Percentiles rank a stretch among this genome's conserved stretches.
Evolutionary conservation across 2,329 filamentous ascomycete species (phyloP).

Genomic region (Talaromyces albobiverticillius): DNA sequence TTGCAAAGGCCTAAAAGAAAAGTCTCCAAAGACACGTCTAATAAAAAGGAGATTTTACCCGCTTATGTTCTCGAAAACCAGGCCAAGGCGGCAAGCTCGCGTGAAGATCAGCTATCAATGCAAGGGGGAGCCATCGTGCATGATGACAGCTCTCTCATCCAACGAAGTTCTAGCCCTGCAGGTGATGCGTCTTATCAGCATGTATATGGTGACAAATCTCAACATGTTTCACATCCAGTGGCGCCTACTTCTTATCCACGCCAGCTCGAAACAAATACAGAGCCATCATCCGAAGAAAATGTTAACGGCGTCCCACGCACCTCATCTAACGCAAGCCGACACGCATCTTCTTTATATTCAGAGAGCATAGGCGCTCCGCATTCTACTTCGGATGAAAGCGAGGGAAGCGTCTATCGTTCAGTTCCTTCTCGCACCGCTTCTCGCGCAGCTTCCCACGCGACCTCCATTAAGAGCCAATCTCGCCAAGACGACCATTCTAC

Average conservation of each 20-base stretch:
- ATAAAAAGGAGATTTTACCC: slow-evolving; percentile 20
- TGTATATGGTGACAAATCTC: background rate
- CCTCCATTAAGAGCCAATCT: slow-evolving; percentile 23
- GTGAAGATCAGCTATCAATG: slow-evolving; percentile 21
- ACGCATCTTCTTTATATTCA: slow-evolving; percentile 14
- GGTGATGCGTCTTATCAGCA: slow-evolving; percentile 16
- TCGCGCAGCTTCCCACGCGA: slow-evolving; percentile 24
- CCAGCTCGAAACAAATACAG: slow-evolving; percentile 9
- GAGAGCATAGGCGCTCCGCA: slow-evolving; percentile 21
- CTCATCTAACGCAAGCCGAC: slow-evolving; percentile 8
- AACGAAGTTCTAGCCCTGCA: slow-evolving; percentile 21
- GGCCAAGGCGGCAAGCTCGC: slow-evolving; percentile 18
- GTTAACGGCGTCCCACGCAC: background rate
- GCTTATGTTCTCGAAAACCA: slow-evolving; percentile 22
- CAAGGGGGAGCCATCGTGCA: slow-evolving; percentile 26
- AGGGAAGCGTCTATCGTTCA: slow-evolving; percentile 22
- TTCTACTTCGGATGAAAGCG: slow-evolving; percentile 30
- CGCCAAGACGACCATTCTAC: slow-evolving; percentile 24
- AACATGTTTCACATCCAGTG: background rate
- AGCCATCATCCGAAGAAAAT: slow-evolving; percentile 6
- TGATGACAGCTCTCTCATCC: slow-evolving; percentile 19
- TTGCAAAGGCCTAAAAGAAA: slow-evolving; percentile 30
- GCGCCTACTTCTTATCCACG: slow-evolving; percentile 16
- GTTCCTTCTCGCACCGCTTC: slow-evolving; percentile 24
- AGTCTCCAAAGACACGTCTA: slow-evolving; percentile 24